Evolutionary conservation across 2,329 filamentous ascomycete species (phyloP).

Genomic region (Colletotrichum tofieldiae): DNA sequence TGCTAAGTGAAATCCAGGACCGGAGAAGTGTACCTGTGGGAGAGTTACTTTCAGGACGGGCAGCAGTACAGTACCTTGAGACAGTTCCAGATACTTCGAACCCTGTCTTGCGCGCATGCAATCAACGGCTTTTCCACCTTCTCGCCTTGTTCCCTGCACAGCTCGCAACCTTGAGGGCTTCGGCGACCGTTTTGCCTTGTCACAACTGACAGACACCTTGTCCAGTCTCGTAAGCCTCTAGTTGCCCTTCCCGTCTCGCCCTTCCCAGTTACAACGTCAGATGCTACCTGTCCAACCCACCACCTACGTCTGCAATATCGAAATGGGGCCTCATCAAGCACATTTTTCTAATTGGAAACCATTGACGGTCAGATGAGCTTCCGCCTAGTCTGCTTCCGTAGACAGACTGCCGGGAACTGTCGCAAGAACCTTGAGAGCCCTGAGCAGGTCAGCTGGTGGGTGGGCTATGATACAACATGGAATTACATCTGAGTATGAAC

Average conservation of each 20-base stretch:
- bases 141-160: neutral
- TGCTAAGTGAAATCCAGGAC: neutral
- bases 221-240: neutral
- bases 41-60: neutral
- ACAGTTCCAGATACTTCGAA: neutral
- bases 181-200: neutral
- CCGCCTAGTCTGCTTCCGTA: neutral
- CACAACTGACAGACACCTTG: neutral
- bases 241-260: neutral
- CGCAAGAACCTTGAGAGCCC: conserved; percentile 7
- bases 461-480: neutral
- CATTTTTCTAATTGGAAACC: neutral
- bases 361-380: neutral
- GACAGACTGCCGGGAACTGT: neutral
- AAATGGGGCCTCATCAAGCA: neutral
- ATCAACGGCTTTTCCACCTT: neutral
- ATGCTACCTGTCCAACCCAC: neutral
- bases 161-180: neutral
- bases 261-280: neutral
- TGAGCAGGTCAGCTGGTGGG: neutral
- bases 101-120: neutral
- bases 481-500: neutral
- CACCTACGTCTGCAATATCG: neutral
- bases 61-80: neutral
- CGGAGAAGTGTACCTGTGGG: too few relatives aligned